A percentile compares a stretch with the other conserved stretches of the same genome.
phyloP scores from a whole-genome alignment of 805 yeast genomes.

The Candida ovalis region DNA sequence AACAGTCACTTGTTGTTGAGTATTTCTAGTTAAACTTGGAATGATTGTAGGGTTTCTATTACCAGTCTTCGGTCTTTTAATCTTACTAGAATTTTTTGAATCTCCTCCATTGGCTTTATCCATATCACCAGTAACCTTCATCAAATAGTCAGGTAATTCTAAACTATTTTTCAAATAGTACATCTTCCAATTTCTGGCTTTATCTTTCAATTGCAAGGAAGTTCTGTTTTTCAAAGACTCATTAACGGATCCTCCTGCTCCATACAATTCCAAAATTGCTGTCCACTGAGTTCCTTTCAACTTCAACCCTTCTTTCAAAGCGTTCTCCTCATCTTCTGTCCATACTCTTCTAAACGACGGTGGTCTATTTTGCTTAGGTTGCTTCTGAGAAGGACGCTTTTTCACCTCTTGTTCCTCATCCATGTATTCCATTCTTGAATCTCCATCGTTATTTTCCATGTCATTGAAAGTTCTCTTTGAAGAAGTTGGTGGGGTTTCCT shows the following conservation, averaged over 20 bases:
- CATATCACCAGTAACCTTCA: conserved; percentile 83
- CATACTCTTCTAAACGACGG: conserved; percentile 60
- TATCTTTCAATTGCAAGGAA: conserved; percentile 91
- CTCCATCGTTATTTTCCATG: conserved; percentile 8
- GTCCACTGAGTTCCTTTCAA: conserved; percentile 93
- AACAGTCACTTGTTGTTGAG: conserved; percentile 1
- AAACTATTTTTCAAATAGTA: conserved; percentile 70
- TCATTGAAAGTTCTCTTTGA: conserved; percentile 7
- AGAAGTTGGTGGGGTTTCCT: not conserved
- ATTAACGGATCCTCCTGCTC: conserved; percentile 85
- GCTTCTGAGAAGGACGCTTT: conserved; percentile 8
- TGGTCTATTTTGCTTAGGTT: conserved; percentile 24
- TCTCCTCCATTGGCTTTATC: conserved; percentile 31
- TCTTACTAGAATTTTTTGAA: conserved; percentile 6
- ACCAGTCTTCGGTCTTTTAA: conserved; percentile 23
- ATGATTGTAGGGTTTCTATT: conserved; percentile 13
- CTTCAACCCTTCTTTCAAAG: conserved; percentile 75
- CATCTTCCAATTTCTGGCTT: conserved; percentile 94
- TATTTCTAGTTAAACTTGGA: conserved; percentile 9
- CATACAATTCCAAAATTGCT: conserved; percentile 82
- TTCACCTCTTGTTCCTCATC: not conserved
- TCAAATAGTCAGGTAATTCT: conserved; percentile 75
- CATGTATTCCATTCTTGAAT: not conserved
- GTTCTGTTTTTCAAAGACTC: conserved; percentile 84
- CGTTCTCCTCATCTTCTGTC: conserved; percentile 86